Percentiles rank a stretch among this genome's conserved stretches.
Conservation (phyloP, 345 rosid genomes). For the Eucalyptus cloeziana region DNA sequence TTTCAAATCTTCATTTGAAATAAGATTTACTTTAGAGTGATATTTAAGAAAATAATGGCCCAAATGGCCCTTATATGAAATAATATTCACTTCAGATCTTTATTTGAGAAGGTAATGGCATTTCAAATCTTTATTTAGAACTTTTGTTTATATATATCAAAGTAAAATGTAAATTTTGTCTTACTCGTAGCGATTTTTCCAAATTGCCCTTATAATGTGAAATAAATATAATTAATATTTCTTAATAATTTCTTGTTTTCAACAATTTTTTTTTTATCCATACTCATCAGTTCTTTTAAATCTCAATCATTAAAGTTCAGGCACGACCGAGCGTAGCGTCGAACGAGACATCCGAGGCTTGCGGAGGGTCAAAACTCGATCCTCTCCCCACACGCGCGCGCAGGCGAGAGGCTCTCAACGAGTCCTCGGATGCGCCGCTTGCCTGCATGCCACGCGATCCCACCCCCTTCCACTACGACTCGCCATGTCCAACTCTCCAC, state of each 20-base stretch:
- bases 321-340: not conserved
- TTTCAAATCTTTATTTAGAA: too few species aligned
- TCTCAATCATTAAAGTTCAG: not conserved
- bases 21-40: fast-evolving
- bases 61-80: fast-evolving
- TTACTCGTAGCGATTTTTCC: not conserved
- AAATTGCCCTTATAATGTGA: not conserved
- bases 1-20: fast-evolving
- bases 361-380: not conserved
- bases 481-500: not conserved
- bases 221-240: not conserved
- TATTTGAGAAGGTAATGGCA: fast-evolving
- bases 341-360: not conserved
- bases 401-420: not conserved
- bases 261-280: not conserved
- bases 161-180: not conserved
- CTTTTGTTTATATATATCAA: too few species aligned
- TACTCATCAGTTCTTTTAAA: not conserved
- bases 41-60: too few species aligned
- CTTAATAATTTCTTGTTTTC: not conserved
- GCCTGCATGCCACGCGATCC: not conserved
- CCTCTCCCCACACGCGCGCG: not conserved
- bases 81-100: fast-evolving
- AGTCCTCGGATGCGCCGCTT: not conserved
- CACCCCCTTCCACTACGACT: too few species aligned